Evolutionary conservation across 148 eudicot species (phyloP).

Genomic region (Limonium bicolor): DNA sequence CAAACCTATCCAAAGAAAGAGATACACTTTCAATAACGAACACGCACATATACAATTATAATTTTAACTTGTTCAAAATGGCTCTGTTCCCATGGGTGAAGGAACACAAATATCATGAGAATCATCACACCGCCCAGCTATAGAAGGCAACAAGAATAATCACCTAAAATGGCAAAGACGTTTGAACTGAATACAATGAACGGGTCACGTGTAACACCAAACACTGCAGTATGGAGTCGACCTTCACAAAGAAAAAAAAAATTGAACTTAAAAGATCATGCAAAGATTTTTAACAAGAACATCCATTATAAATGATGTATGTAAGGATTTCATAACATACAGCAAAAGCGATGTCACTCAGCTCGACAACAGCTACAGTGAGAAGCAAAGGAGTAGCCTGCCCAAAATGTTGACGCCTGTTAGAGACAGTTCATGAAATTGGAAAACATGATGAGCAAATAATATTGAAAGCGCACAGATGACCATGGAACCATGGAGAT

Average conservation of each 20-base stretch:
- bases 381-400: conserved; percentile 99
- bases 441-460: conserved; percentile 6
- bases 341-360: conserved; percentile 98
- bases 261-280: conserved; percentile 1
- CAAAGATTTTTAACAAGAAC: conserved; percentile 3
- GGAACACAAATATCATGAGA: neutral
- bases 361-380: conserved; percentile 89
- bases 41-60: no score
- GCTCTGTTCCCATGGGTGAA: no score
- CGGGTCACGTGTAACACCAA: conserved; percentile 91
- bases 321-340: conserved; percentile 29
- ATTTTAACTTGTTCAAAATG: no score
- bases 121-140: neutral
- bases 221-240: conserved; percentile 97
- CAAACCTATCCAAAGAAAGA: no score
- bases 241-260: conserved; percentile 29
- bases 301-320: neutral
- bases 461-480: neutral
- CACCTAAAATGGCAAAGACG: conserved; percentile 92
- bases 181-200: conserved; percentile 83
- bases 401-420: conserved; percentile 76
- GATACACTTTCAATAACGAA: no score
- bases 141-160: neutral
- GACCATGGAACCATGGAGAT: no score
- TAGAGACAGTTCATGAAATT: conserved; percentile 41